These are phyloP conservation scores for Suillus placidus DNA, from an alignment of 768 basidiomycete genomes.

Conservation along the genomic window DNA sequence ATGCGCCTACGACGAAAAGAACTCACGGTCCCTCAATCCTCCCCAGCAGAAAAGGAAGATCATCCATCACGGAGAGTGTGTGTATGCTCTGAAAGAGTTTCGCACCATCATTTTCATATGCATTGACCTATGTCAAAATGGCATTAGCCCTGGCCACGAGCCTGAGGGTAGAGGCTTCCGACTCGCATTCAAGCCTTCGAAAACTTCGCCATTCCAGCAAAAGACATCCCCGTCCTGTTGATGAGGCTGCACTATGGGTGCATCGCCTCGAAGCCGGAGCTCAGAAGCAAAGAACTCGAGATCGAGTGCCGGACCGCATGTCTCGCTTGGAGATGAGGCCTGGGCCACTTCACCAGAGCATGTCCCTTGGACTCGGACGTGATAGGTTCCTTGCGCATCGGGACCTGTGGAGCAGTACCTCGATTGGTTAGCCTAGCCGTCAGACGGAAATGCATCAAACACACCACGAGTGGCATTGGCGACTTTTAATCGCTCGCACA, in stretches of 20 bases:
- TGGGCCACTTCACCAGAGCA: background rate
- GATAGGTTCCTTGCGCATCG: conserved; percentile 52
- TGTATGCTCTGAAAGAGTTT: conserved; percentile 45
- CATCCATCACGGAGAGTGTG: conserved; percentile 29
- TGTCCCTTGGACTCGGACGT: conserved; percentile 18
- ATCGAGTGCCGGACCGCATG: conserved; percentile 17
- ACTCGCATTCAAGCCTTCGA: conserved; percentile 76
- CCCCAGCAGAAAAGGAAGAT: conserved; percentile 56
- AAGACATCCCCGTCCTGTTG: conserved; percentile 55
- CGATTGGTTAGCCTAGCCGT: background rate
- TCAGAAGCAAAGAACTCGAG: conserved; percentile 74
- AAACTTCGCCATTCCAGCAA: conserved; percentile 92
- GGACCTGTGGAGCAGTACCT: conserved; percentile 51
- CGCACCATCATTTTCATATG: conserved; percentile 73
- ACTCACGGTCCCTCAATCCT: conserved; percentile 83
- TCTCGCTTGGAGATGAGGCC: background rate
- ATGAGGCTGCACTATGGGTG: conserved; percentile 71
- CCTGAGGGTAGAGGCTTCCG: background rate
- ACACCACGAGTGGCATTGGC: conserved; percentile 65
- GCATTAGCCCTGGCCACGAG: conserved; percentile 13
- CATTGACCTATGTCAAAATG: conserved; percentile 45
- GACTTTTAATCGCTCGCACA: conserved; percentile 40
- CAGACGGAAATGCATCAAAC: conserved; percentile 16
- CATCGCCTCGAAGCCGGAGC: conserved; percentile 66
- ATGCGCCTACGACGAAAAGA: conserved; percentile 1